Base-by-base conservation (phyloP, 23 red algal species). In the Gracilaria domingensis region DNA sequence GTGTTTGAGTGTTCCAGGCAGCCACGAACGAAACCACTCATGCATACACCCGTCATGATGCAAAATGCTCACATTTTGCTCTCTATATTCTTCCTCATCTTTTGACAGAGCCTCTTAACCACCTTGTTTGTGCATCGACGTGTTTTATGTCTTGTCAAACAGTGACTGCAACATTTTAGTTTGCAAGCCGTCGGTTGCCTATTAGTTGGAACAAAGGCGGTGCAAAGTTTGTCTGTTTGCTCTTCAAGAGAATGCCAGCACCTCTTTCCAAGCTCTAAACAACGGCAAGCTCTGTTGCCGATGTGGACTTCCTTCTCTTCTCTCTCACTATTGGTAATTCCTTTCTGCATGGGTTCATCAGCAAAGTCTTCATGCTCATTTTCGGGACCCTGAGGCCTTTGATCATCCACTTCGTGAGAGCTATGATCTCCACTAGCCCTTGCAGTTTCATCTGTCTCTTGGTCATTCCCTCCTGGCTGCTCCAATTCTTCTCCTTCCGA, bases 191-290 rank as follows among this genome's bases (percentile, higher is more conserved):
- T 70, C 60, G 81, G 60, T 51, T 85, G 81, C 81, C 30, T 39
- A 4, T 51, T 69, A 4, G 32, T 50, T 45, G 38, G 8, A 44
- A 44, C 33, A 65, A 67, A 70, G 1, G 81, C 37, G 29, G 40
- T 85, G 51, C 81, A 85, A 8, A 48, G 55, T 11, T 85, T 44
- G 13, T 48, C 59, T 65, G 59, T 85, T 69, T 62, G 65, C 42
- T 70, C 13, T 32, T 36, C 59, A 40, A 85, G 81, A 9, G 81
- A 85, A 70, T 49, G 45, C 81, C 81, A 85, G 47, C 81, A 85
- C n/a, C 30, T 70, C 81, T 66, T 71, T 9, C 81, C 81, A 33
- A 85, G 28, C 81, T 85, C 81, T 40, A 85, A 39, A 66, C 81
- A 85, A 42, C 81, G 54, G 50, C 81, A 85, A 12, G 81, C 81